Evolutionary conservation across 352 stramenopile species (phyloP), one percentile per base, ranked within the genome.

Genomic region (Phytophthora sp.): DNA sequence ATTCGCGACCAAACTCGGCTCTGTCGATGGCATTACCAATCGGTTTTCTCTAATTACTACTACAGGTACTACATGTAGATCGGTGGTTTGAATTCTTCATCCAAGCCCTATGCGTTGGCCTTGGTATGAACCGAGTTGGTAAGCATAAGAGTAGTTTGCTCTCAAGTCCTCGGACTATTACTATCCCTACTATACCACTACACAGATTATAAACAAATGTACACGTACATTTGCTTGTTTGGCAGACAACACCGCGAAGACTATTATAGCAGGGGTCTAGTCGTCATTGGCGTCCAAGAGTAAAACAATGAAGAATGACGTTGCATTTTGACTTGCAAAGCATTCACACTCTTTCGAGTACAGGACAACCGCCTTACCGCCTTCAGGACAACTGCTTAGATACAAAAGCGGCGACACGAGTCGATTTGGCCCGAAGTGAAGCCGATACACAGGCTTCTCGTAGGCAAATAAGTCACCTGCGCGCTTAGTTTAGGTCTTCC

Each of bases 381-480:
- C 96, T 57, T 97, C 85, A 12, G 81, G 76, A 9, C 98, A 97
- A 55, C 98, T 88, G 61, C 89, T 98, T 33, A 99, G 75, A 76
- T 99, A 99, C 67, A 97, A 80, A 46, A 98, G 98, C 11, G 99
- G 80, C 13, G 95, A 99, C 7, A 89, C 92, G 69, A 97, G 98
- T 16, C 96, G 86, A 79, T 99, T 99, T 23, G 84, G 82, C 62
- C 90, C 80, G 52, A 91, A 89, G 46, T 88, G 78, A 24, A 80
- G 69, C 42, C 83, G 41, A 57, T 84, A 51, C 54, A 59, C 60
- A 2, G 83, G 83, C 24, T 73, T 85, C 38, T 71, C 73, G 59
- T 86, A 90, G 39, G 58, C 31, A 57, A 88, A 88, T 16, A 66
- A 54, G 5, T 71, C 60, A 18, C 80, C 79, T 1, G 68, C 72